Evolutionary conservation across 2,329 filamentous ascomycete genomes (phyloP).

Genomic region (Aspergillus neotritici): DNA sequence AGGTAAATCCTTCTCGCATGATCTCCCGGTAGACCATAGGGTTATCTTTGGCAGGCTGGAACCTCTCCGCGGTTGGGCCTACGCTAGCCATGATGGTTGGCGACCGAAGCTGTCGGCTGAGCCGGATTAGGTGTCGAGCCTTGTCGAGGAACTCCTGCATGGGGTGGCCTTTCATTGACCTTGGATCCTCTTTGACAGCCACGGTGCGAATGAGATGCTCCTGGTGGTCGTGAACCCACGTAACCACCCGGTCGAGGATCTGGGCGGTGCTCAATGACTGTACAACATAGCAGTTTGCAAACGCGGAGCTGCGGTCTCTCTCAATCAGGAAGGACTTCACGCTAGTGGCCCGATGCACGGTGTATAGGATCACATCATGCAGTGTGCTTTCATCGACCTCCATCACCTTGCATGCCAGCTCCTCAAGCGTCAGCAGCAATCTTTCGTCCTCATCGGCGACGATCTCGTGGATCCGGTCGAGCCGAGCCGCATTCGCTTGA

Average conservation of each 20-base stretch:
- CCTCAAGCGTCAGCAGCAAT: slow-evolving; percentile 30
- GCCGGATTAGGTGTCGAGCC: slow-evolving; percentile 37
- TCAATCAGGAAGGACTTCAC: slow-evolving; percentile 31
- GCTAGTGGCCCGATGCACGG: slow-evolving; percentile 31
- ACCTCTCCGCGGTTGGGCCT: slow-evolving; percentile 35
- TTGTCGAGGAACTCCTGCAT: slow-evolving; percentile 42
- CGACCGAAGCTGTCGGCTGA: slow-evolving; percentile 38
- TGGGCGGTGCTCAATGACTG: slow-evolving; percentile 48
- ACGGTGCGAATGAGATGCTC: slow-evolving; percentile 25
- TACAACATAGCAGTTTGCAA: slow-evolving; percentile 42
- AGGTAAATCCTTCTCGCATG: slow-evolving; percentile 40
- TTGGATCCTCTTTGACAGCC: slow-evolving; percentile 21
- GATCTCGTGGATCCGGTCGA: slow-evolving; percentile 36
- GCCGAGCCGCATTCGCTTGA: slow-evolving; percentile 23
- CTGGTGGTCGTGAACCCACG: slow-evolving; percentile 53
- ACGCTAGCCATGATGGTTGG: slow-evolving; percentile 40
- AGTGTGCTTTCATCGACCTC: slow-evolving; percentile 25
- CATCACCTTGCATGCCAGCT: slow-evolving; percentile 34
- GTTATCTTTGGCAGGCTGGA: slow-evolving; percentile 23
- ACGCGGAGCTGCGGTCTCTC: slow-evolving; percentile 28
- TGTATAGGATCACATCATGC: slow-evolving; percentile 28
- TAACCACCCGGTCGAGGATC: slow-evolving; percentile 46
- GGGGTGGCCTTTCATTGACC: slow-evolving; percentile 29
- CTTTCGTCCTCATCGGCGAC: slow-evolving; percentile 35
- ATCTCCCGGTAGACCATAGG: slow-evolving; percentile 27